Base-by-base conservation (phyloP, 2,329 filamentous ascomycete genomes). In the Fusarium sp. region DNA sequence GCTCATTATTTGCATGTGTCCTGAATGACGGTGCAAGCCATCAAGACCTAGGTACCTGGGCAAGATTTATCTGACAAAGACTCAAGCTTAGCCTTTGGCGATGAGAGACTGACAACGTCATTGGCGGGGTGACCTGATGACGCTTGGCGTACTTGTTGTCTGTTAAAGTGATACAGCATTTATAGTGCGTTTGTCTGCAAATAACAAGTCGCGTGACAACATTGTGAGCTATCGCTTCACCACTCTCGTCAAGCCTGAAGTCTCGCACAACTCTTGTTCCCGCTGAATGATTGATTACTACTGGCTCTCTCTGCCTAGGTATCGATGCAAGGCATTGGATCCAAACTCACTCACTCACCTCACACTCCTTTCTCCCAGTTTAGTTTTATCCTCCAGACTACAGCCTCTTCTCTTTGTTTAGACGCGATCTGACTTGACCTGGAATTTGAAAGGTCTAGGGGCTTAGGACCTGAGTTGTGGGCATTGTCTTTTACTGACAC, bases 51-150 rank as follows among this genome's bases (percentile, higher is more conserved):
- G 31, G 31, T 33, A 73, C 56, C 55, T 51, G 65, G 63, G 62
- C 51, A 73, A 42, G 30, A 70, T 65, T 73, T 71, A 44, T 58
- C 54, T 68, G 61, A 71, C 70, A 68, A 59, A 62, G 55, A 50
- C 36, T 66, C 38, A 35, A 57, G 36, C 39, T 69, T 56, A 54
- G 54, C 45, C 44, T 56, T 61, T 41, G 36, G 39, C 33, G 51
- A 56, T 67, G 61, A 66, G 50, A 74, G 64, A 64, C 67, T 38
- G 44, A 70, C 64, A 78, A 78, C 77, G 77, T 78, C 77, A 78
- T 78, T 78, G 77, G 77, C 75, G 77, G 77, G 77, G 77, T 76
- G 77, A 77, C 68, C 65, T 51, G 71, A 74, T 74, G 71, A 74
- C 71, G 71, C 60, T 68, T 57, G 24, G 24, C 39, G 63, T 59